Percentiles rank a stretch among this genome's conserved stretches.
Conservation (phyloP, 73 alveolate genomes). For the Paraurostyla sp. region DNA sequence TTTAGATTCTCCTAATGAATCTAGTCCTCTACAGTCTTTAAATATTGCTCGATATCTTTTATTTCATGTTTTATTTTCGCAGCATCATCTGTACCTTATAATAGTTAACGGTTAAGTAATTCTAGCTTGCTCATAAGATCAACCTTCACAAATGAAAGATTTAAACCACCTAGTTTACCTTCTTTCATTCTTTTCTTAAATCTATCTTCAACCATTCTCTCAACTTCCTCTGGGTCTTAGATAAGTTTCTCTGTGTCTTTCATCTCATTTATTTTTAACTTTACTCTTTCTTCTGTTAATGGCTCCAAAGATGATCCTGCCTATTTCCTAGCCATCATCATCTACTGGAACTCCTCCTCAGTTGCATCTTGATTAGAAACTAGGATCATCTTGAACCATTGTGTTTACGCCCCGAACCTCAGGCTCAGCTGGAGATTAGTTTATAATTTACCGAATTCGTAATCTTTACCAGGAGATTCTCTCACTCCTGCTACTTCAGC, state of each 20-base stretch:
- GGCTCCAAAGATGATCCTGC: not conserved
- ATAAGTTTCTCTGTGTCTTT: not conserved
- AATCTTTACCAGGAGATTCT: not conserved
- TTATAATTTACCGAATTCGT: not conserved
- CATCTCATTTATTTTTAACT: not conserved
- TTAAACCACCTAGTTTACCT: conserved; percentile 8
- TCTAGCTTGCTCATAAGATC: not conserved
- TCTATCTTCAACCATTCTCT: not conserved
- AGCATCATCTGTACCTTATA: too few species aligned
- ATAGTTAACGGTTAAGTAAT: not conserved
- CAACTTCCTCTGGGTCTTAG: conserved; percentile 22
- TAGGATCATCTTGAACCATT: not conserved
- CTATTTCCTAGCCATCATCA: not conserved
- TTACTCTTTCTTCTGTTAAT: not conserved
- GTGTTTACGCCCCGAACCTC: not conserved
- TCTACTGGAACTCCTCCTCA: not conserved
- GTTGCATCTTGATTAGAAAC: conserved; percentile 19
- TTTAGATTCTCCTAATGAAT: not conserved
- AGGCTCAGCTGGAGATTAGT: not conserved
- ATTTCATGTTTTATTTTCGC: too few species aligned
- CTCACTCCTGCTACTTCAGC: not conserved
- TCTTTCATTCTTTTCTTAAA: conserved; percentile 13
- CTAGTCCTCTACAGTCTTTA: not conserved
- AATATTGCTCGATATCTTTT: not conserved
- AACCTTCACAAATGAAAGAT: conserved; percentile 8